These are phyloP conservation scores for Melastoma malabathricum DNA, from an alignment of 345 rosid species.

Conservation along the genomic window DNA sequence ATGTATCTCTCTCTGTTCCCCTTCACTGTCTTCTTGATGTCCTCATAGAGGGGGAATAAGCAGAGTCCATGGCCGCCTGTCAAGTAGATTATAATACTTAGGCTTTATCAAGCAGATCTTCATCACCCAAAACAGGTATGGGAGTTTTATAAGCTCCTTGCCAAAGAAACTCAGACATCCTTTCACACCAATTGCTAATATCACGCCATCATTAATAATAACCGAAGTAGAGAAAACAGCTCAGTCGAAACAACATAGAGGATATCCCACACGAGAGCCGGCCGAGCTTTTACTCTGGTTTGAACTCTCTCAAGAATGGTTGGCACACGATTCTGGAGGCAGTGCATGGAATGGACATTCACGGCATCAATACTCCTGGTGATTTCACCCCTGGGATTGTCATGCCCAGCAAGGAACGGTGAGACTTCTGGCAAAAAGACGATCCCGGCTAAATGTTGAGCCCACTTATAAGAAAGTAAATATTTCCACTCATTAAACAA, in stretches of 20 bases:
- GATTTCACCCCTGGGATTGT: constrained; percentile 32
- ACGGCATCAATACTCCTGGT: constrained; percentile 30
- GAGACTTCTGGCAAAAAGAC: constrained; percentile 83
- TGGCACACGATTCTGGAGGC: constrained; percentile 60
- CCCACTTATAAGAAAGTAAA: constrained; percentile 88
- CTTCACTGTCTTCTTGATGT: no score
- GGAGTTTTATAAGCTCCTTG: no score
- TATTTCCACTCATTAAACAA: constrained; percentile 46
- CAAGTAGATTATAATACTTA: no score
- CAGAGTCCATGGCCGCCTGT: no score
- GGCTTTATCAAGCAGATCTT: no score
- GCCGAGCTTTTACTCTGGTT: constrained; percentile 46
- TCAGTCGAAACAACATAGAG: constrained; percentile 7
- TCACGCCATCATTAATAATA: no score
- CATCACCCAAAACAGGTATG: no score
- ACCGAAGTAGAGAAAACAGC: no score
- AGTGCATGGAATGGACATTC: constrained; percentile 47
- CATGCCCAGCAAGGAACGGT: constrained; percentile 40
- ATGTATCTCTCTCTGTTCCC: no score
- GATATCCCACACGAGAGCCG: constrained; percentile 72
- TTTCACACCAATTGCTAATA: no score
- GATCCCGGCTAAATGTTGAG: constrained; percentile 86
- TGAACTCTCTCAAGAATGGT: constrained; percentile 70
- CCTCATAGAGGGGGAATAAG: no score
- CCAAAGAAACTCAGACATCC: no score